phyloP scores from a whole-genome alignment of 2,329 filamentous ascomycete species.

The Cadophora luteo-olivacea region DNA sequence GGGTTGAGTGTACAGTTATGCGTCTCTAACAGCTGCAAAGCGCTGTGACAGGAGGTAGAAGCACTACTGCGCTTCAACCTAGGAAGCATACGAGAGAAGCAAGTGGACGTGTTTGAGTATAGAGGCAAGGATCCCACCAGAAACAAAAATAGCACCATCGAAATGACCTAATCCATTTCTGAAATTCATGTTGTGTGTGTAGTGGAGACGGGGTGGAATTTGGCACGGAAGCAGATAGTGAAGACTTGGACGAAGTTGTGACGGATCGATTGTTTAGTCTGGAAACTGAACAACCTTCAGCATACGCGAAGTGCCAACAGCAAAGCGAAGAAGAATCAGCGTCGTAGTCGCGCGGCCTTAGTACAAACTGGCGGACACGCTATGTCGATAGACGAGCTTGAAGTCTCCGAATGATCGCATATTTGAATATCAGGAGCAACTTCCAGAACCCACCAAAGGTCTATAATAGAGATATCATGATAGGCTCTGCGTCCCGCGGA shows the following conservation, averaged over 20 bases:
- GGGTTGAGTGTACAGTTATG: not conserved
- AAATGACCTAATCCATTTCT: not conserved
- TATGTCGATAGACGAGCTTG: not conserved
- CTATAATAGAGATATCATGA: not conserved
- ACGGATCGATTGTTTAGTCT: not conserved
- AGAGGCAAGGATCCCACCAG: too few relatives aligned
- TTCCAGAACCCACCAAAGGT: not conserved
- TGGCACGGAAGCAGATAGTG: not conserved
- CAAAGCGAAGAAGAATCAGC: not conserved
- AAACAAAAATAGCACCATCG: not conserved
- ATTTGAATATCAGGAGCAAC: not conserved
- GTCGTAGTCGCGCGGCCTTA: not conserved
- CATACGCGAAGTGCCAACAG: not conserved
- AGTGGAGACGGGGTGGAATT: not conserved
- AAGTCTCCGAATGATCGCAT: not conserved
- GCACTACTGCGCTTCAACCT: not conserved
- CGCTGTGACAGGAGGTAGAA: not conserved
- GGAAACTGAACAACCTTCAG: not conserved
- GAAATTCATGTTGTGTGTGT: not conserved
- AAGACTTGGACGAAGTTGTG: constrained; percentile 2
- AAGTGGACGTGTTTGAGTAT: not conserved
- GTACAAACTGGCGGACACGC: not conserved
- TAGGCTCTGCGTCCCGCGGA: not conserved
- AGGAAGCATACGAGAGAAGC: not conserved
- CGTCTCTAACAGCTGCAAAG: not conserved